Evolutionary conservation across 1,284 basidiomycete species (phyloP).

Genomic region (Xerocomus nothofagi): DNA sequence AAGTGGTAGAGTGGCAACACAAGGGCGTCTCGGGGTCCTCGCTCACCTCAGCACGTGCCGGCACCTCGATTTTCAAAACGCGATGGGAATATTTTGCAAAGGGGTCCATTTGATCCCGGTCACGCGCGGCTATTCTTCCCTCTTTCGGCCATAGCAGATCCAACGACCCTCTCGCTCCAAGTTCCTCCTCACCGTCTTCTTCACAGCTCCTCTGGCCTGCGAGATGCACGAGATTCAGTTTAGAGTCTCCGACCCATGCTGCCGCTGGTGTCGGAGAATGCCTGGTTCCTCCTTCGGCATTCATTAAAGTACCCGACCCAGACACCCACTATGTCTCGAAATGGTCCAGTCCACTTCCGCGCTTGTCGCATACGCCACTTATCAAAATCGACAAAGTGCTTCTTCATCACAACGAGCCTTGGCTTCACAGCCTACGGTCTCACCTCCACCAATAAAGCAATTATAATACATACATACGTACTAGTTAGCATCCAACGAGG

Average conservation of each 20-base stretch:
- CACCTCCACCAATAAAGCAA: not conserved
- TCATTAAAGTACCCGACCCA: constrained; percentile 1
- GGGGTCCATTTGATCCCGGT: constrained; percentile 19
- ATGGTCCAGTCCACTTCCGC: constrained; percentile 31
- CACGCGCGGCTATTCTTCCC: constrained; percentile 16
- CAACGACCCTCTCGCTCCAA: not conserved
- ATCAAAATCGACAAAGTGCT: constrained; percentile 33
- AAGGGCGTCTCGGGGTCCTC: constrained; percentile 24
- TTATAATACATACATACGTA: constrained; percentile 4
- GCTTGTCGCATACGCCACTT: constrained; percentile 37
- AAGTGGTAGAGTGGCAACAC: constrained; percentile 8
- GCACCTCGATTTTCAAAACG: constrained; percentile 23
- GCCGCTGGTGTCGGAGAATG: constrained; percentile 19
- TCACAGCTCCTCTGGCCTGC: not conserved
- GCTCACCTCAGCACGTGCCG: constrained; percentile 6
- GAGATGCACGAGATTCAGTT: too few relatives aligned
- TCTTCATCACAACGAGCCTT: constrained; percentile 5
- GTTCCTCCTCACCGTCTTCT: not conserved
- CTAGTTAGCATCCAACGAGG: not conserved
- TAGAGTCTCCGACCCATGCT: not conserved
- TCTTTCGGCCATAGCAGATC: constrained; percentile 14
- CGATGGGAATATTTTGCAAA: constrained; percentile 18
- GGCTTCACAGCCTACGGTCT: not conserved
- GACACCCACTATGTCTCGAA: constrained; percentile 29
- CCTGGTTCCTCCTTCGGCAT: constrained; percentile 11